These are phyloP conservation scores for Shiraia sp. DNA, from an alignment of 2,329 filamentous ascomycete species.

Conservation along the genomic window DNA sequence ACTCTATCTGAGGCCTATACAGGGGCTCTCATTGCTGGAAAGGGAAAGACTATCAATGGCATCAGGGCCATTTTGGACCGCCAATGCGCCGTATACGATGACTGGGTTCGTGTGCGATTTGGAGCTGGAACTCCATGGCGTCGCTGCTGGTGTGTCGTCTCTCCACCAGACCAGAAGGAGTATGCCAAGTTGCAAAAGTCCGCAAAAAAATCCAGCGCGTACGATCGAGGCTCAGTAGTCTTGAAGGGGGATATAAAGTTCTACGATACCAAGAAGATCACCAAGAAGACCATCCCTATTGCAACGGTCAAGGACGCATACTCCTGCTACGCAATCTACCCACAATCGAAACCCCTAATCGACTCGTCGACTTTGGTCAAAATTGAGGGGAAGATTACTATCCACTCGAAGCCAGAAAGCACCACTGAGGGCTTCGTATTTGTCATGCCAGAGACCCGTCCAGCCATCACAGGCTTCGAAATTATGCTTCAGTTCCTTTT, in stretches of 20 bases:
- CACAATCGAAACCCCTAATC: slow-evolving; percentile 89
- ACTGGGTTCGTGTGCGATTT: slow-evolving; percentile 94
- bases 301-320: slow-evolving; percentile 90
- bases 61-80: slow-evolving; percentile 88
- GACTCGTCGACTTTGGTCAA: slow-evolving; percentile 94
- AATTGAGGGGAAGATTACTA: slow-evolving; percentile 86
- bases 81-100: slow-evolving; percentile 74
- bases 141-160: slow-evolving; percentile 94
- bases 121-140: slow-evolving; percentile 95
- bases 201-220: slow-evolving; percentile 78
- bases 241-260: slow-evolving; percentile 93
- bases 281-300: slow-evolving; percentile 87
- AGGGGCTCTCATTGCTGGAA: slow-evolving; percentile 90
- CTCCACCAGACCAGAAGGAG: slow-evolving; percentile 92
- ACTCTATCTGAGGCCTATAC: slow-evolving; percentile 96
- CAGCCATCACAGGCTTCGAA: slow-evolving; percentile 92
- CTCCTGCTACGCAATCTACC: slow-evolving; percentile 93
- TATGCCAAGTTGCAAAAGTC: slow-evolving; percentile 81
- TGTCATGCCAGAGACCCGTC: slow-evolving; percentile 91
- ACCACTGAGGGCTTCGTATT: slow-evolving; percentile 93
- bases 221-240: slow-evolving; percentile 69
- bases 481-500: slow-evolving; percentile 93
- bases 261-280: slow-evolving; percentile 87
- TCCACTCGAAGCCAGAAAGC: slow-evolving; percentile 77
- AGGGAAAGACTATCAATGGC: slow-evolving; percentile 86